Percentiles rank a stretch among this genome's conserved stretches.
Conservation (phyloP, 2,329 filamentous ascomycete species). For the Diplocarpon mali region DNA sequence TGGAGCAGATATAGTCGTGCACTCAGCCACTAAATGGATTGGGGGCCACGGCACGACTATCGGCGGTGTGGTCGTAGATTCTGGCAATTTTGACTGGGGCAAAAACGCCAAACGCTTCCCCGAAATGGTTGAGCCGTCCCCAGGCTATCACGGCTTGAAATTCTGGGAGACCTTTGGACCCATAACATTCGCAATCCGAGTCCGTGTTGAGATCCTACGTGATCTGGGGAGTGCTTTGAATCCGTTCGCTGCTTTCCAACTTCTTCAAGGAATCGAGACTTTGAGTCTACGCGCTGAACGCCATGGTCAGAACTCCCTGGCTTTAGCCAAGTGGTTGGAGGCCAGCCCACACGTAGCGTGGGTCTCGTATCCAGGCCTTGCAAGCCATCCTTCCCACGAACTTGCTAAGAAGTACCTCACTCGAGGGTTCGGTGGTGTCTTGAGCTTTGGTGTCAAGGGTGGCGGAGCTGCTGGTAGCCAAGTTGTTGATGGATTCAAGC, state of each 20-base stretch:
- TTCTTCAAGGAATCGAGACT: conserved; percentile 82
- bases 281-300: conserved; percentile 76
- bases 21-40: conserved; percentile 96
- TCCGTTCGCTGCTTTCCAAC: conserved; percentile 86
- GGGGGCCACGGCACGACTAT: conserved; percentile 91
- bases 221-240: conserved; percentile 76
- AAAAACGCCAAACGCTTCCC: conserved; percentile 76
- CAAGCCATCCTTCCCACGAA: conserved; percentile 69
- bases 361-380: conserved; percentile 88
- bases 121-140: conserved; percentile 79
- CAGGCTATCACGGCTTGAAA: conserved; percentile 85
- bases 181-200: conserved; percentile 71
- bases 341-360: conserved; percentile 74
- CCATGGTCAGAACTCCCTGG: conserved; percentile 73
- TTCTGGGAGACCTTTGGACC: conserved; percentile 89
- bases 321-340: conserved; percentile 74
- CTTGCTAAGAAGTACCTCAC: conserved; percentile 79
- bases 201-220: conserved; percentile 80
- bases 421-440: conserved; percentile 76
- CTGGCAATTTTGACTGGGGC: conserved; percentile 91
- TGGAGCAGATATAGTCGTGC: conserved; percentile 86
- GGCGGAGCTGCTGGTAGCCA: conserved; percentile 72
- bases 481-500: conserved; percentile 87
- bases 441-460: conserved; percentile 90
- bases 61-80: conserved; percentile 74